A percentile compares a stretch with the other conserved stretches of the same genome.
Evolutionary conservation across 768 basidiomycete species (phyloP).

Genomic region (Dacryopinax primogenitus): DNA sequence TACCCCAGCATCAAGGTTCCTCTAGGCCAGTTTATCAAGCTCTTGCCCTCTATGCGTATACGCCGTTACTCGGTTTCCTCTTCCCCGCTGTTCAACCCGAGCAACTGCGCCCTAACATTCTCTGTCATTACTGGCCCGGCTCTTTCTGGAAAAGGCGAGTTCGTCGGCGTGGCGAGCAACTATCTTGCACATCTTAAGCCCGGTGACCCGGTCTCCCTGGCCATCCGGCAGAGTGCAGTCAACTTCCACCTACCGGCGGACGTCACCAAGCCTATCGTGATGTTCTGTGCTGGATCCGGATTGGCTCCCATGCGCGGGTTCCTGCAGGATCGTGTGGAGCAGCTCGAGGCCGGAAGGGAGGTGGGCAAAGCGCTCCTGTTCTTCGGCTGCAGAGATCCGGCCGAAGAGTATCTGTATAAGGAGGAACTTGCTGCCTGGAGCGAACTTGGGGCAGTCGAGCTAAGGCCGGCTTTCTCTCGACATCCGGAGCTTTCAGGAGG

Average conservation of each 20-base stretch:
- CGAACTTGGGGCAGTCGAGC: slow-evolving; percentile 33
- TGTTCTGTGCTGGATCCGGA: slow-evolving; percentile 39
- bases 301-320: slow-evolving; percentile 41
- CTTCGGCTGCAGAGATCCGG: slow-evolving; percentile 36
- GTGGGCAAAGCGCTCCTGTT: slow-evolving; percentile 34
- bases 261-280: slow-evolving; percentile 31
- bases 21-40: slow-evolving; percentile 30
- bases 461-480: slow-evolving; percentile 35
- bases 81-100: slow-evolving; percentile 35
- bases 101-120: slow-evolving; percentile 34
- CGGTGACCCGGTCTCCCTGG: slow-evolving; percentile 34
- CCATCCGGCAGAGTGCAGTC: slow-evolving; percentile 30
- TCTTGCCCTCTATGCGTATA: slow-evolving; percentile 38
- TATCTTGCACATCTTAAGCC: slow-evolving; percentile 33
- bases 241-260: slow-evolving; percentile 37
- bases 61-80: slow-evolving; percentile 43
- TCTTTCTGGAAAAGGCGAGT: slow-evolving; percentile 27
- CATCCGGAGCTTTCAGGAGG: slow-evolving; percentile 24
- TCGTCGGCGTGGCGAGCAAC: slow-evolving; percentile 38
- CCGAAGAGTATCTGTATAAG: slow-evolving; percentile 34
- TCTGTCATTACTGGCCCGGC: slow-evolving; percentile 34
- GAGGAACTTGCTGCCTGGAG: slow-evolving; percentile 36
- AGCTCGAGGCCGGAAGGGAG: slow-evolving; percentile 33
- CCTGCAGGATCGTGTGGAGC: slow-evolving; percentile 38
- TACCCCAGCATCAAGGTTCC: slow-evolving; percentile 30